Evolutionary conservation across 352 stramenopile species (phyloP), one percentile per base, ranked within the genome.

Genomic region (Globisporangium heterothallicum): DNA sequence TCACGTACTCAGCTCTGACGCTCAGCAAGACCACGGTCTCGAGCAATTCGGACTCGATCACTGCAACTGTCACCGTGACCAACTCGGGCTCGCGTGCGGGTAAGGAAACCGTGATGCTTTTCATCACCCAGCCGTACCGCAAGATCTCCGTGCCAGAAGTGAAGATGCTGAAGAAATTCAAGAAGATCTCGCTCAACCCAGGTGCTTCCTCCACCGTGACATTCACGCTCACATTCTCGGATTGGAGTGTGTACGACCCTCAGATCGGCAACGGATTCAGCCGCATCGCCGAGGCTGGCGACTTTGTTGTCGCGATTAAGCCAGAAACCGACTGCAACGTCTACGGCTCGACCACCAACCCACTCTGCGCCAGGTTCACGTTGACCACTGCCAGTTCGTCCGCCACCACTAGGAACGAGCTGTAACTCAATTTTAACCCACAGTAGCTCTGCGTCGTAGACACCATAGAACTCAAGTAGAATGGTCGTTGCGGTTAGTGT

Each of bases 251-350:
- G 27, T 84, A 68, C 48, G 66, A 70, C 41, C 71, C 74, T 12
- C 66, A 87, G 50, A 81, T 87, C 30, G 76, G 74, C 32, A 36
- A 70, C 36, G 72, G 71, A 0, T 72, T 87, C 40, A 72, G 68
- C 27, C 61, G 60, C 24, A 59, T 78, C 18, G 66, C 59, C 13
- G 68, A 82, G 50, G 64, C 72, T 36, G 73, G 68, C 36, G 69
- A 82, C 26, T 87, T 74, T 54, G 59, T 76, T 34, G 58, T 87
- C 29, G 61, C 68, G 13, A 62, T 87, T 63, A 83, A 83, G 51
- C 67, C 68, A n/a, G 70, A 83, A 48, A 86, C 71, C 12, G 56
- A 68, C 41, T 81, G 72, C 36, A 55, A 73, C 32, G 63, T 75
- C 24, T 71, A 78, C 58, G 58, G 56, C 56, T 35, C 40, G 49